Evolutionary conservation across 2,329 filamentous ascomycete species (phyloP).

Genomic region (Diaporthe aspalathi): DNA sequence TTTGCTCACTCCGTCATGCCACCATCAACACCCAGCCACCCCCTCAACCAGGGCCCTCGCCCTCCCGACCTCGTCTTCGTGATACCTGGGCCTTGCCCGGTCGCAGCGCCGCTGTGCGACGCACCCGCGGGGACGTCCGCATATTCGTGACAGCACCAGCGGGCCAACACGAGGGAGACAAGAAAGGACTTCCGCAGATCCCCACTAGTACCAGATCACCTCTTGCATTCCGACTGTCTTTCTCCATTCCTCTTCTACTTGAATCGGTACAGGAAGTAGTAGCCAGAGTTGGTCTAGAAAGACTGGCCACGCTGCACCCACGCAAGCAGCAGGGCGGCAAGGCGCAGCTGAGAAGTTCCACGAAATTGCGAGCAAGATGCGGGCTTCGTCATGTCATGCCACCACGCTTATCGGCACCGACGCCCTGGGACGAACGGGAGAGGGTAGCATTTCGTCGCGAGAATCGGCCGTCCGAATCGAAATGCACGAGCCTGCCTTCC

Average conservation of each 20-base stretch:
- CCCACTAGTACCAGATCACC: neutral
- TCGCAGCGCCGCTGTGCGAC: slow-evolving; percentile 4
- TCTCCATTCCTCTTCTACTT: too few relatives aligned
- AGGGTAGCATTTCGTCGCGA: slow-evolving; percentile 10
- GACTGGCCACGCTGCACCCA: neutral
- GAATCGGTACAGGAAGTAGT: too few relatives aligned
- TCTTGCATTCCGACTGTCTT: neutral
- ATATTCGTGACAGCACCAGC: neutral
- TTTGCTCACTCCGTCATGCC: neutral
- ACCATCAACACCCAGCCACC: slow-evolving; percentile 2
- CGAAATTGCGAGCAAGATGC: slow-evolving; percentile 22
- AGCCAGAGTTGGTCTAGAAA: too few relatives aligned
- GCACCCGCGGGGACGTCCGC: neutral
- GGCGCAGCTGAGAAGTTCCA: neutral
- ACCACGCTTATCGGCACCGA: slow-evolving; percentile 1
- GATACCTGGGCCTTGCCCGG: slow-evolving; percentile 16
- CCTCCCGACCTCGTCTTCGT: slow-evolving; percentile 6
- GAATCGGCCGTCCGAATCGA: neutral
- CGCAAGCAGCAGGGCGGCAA: neutral
- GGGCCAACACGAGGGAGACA: neutral
- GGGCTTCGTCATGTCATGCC: slow-evolving; percentile 6
- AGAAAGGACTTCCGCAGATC: neutral
- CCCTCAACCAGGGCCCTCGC: neutral
- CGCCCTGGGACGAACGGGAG: slow-evolving; percentile 17
- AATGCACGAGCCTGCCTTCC: neutral